Conservation (phyloP, 805 yeast genomes). For the Kuraishia cidri region DNA sequence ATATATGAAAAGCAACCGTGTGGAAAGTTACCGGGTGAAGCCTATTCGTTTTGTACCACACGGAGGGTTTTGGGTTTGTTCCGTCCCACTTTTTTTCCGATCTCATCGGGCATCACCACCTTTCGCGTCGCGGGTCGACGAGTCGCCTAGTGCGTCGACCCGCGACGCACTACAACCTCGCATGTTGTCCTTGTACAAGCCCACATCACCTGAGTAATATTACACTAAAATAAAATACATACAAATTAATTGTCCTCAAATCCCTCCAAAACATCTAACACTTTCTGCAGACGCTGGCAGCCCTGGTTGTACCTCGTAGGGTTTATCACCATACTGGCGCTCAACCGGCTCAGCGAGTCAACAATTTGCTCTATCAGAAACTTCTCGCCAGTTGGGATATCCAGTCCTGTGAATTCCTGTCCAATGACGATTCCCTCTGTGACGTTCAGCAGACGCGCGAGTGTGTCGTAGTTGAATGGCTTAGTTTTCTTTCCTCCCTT, state of each 20-base stretch:
- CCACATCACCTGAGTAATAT: too few species aligned
- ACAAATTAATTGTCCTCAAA: conserved; percentile 18
- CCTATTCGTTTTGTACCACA: too few species aligned
- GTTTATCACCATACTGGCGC: conserved; percentile 87
- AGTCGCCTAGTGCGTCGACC: too few species aligned
- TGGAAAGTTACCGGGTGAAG: too few species aligned
- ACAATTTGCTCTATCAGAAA: conserved; percentile 77
- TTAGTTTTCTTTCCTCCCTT: conserved; percentile 13
- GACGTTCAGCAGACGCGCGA: conserved; percentile 43
- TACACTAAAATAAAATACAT: too few species aligned
- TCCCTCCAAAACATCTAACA: conserved; percentile 83
- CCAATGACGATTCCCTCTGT: conserved; percentile 56
- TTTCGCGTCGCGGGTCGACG: too few species aligned
- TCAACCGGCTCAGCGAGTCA: conserved; percentile 75
- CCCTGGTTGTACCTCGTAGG: conserved; percentile 77
- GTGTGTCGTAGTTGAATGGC: conserved; percentile 29
- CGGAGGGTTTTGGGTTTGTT: too few species aligned
- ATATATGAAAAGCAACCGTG: too few species aligned
- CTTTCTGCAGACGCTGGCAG: conserved; percentile 67
- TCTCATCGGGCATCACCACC: too few species aligned
- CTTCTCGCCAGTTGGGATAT: conserved; percentile 69
- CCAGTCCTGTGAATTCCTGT: conserved; percentile 65
- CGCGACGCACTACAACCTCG: too few species aligned
- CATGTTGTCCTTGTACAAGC: too few species aligned
- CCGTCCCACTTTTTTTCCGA: too few species aligned